Base-by-base conservation (phyloP, 805 yeast species). In the Aciculoconidium aculeatum region DNA sequence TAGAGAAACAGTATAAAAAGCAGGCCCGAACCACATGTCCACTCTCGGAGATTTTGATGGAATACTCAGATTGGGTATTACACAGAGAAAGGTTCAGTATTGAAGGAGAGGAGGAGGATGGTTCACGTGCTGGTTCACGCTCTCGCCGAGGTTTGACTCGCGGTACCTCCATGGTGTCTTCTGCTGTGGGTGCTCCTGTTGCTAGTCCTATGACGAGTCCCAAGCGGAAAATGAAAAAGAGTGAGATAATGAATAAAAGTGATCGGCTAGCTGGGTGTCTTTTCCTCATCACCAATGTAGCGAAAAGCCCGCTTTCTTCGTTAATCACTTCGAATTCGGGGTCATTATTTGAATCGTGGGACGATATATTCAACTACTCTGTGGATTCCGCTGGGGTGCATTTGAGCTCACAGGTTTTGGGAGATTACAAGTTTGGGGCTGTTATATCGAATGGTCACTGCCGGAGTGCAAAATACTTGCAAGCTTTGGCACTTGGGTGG, bases 401-500 rank as follows among this genome's bases (percentile, higher is more conserved):
- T 18, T 45, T 23, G 32, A 30, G 5, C 18, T 31, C 30, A 17
- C n/a, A 17, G 3, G 21, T 22, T 11, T 27, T 47, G 16, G 35
- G 30, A 6, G 37, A 36, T 7, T 63, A 51, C 36, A 60, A 44
- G 17, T 83, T 86, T 55, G 85, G 70, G 1, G 88, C 88, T 2
- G 59, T 83, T 18, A 54, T 87, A 1, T 67, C 90, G 0, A 67
- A 67, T 21, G 65, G 64, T 17, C 67, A 70, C 33, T 63, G 72
- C 11, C 59, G 95, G 20, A 83, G 87, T 27, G 66, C 77, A 6
- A 87, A 86, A 45, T 87, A 80, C 48, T 49, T 87, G 7, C 92
- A 84, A 45, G 75, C 80, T 2, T 51, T 86, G 11, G 83, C 90
- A 0, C 47, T 86, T 24, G 88, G 90, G 3, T 86, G 95, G 95